Conservation (phyloP, 2,329 filamentous ascomycete species). For the Albifimbria verrucaria region DNA sequence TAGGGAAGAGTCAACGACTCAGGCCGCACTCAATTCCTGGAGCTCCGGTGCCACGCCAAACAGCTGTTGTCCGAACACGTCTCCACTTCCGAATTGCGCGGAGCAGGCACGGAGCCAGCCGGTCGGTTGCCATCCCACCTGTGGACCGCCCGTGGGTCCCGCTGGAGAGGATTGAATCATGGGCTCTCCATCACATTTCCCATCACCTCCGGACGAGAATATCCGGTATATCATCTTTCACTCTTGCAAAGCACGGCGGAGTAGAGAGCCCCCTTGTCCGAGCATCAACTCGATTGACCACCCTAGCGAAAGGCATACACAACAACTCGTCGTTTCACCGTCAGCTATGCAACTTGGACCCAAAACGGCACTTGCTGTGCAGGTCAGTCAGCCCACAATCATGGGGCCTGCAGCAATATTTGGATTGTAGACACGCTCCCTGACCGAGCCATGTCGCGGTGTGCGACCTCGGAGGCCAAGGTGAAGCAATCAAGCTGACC, state of each 20-base stretch:
- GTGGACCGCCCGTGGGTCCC: no score
- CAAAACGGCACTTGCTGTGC: neutral
- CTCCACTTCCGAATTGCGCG: neutral
- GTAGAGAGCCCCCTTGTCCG: neutral
- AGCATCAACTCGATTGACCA: neutral
- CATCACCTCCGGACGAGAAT: neutral
- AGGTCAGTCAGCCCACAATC: neutral
- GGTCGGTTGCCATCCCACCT: no score
- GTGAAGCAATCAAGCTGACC: slow-evolving; percentile 7
- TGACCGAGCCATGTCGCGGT: neutral
- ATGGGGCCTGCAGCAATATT: neutral
- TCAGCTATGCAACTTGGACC: neutral
- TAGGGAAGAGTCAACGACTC: no score
- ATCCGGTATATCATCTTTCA: neutral
- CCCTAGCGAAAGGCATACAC: neutral
- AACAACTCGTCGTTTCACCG: neutral
- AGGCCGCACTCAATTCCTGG: neutral
- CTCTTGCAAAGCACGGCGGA: neutral
- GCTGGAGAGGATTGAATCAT: no score
- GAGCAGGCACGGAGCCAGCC: neutral
- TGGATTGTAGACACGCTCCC: neutral
- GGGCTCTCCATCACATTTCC: neutral
- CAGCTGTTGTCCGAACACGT: neutral
- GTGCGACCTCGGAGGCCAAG: slow-evolving; percentile 8
- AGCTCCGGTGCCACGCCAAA: neutral